Evolutionary conservation across 1,139 yeast genomes (phyloP).

Genomic region (Yarrowia galli): DNA sequence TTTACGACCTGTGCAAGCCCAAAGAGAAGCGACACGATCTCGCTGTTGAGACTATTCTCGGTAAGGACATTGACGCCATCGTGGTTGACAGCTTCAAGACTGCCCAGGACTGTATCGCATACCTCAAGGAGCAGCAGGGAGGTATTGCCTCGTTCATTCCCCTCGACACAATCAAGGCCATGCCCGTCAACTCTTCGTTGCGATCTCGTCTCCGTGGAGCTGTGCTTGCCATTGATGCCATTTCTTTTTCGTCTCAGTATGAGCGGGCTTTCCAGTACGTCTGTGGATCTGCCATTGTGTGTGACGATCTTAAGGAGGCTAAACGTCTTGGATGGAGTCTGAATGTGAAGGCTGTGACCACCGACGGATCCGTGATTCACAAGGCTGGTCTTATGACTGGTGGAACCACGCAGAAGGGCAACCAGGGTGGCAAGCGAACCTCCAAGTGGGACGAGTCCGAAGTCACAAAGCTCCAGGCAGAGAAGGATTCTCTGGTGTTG

Average conservation of each 20-base stretch:
- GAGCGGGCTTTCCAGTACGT: constrained; percentile 84
- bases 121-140: constrained; percentile 82
- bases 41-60: constrained; percentile 82
- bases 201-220: constrained; percentile 52
- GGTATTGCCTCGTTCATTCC: constrained; percentile 92
- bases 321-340: constrained; percentile 74
- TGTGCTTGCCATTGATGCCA: constrained; percentile 69
- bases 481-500: constrained; percentile 67
- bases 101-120: constrained; percentile 84
- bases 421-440: constrained; percentile 42
- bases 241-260: constrained; percentile 66
- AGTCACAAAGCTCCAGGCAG: constrained; percentile 61
- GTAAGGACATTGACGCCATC: constrained; percentile 79
- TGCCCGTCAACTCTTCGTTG: constrained; percentile 62
- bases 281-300: constrained; percentile 82
- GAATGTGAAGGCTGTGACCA: constrained; percentile 72
- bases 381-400: constrained; percentile 93
- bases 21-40: constrained; percentile 73
- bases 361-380: constrained; percentile 86
- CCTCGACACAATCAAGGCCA: constrained; percentile 74
- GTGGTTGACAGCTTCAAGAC: constrained; percentile 78
- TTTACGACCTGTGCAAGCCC: constrained; percentile 82
- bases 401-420: constrained; percentile 57
- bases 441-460: constrained; percentile 79
- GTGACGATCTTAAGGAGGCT: constrained; percentile 74